phyloP scores from a whole-genome alignment of 1,139 yeast species.

The Scheffersomyces titani region DNA sequence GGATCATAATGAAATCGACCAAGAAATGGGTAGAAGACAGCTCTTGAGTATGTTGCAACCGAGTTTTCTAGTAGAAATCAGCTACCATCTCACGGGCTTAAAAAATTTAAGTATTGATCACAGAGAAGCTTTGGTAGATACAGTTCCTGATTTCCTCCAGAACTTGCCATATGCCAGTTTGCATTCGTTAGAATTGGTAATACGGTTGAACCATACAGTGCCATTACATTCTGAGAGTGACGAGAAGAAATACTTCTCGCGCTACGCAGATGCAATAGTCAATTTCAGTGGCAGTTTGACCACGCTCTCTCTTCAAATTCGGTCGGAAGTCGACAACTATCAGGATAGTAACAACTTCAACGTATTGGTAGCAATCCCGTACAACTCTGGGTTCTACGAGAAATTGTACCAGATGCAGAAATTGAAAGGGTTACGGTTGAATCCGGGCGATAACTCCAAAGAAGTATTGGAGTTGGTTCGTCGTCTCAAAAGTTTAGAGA shows the following conservation, averaged over 20 bases:
- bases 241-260: conserved; percentile 22
- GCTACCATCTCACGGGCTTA: conserved; percentile 25
- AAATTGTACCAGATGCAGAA: conserved; percentile 12
- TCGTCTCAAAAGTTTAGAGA: conserved; percentile 28
- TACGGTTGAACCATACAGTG: conserved; percentile 44
- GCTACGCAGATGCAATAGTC: conserved; percentile 31
- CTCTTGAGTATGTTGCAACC: conserved; percentile 11
- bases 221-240: conserved; percentile 9
- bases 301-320: conserved; percentile 44
- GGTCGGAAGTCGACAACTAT: conserved; percentile 25
- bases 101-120: conserved; percentile 41
- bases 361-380: conserved; percentile 8
- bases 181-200: conserved; percentile 41
- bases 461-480: conserved; percentile 26
- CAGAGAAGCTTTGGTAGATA: conserved; percentile 45
- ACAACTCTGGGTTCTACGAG: conserved; percentile 8
- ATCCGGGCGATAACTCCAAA: conserved; percentile 31
- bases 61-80: conserved; percentile 32
- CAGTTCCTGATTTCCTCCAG: conserved; percentile 40
- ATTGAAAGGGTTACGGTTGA: conserved; percentile 40
- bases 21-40: neutral
- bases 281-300: conserved; percentile 21
- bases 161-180: conserved; percentile 20
- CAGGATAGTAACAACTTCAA: conserved; percentile 5
- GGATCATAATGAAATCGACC: neutral